Evolutionary conservation across 176 grass and related monocot species (phyloP), one percentile per base, ranked within the genome.

Genomic region (Cenchrus purpureus): DNA sequence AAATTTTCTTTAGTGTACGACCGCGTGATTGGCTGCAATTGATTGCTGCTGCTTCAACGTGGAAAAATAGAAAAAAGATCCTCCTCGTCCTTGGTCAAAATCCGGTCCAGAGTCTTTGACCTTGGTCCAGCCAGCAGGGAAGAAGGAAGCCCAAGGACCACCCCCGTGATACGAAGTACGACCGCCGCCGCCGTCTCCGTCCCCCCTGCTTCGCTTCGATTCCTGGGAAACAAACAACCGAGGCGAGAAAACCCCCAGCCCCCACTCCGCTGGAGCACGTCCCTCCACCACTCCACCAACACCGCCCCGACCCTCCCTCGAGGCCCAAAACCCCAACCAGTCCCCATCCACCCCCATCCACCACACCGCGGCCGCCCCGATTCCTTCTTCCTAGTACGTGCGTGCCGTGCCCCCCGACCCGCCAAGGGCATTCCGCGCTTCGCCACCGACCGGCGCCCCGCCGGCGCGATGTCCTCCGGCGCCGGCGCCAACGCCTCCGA

Each of bases 391-490:
- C 8, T 40, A 10, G 40, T 31, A 29, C 44, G 77, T 65, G 44
- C 77, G 13, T 20, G 45, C 77, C 14, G 56, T 8, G 17, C 17
- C 20, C 68, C 10, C 10, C 44, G 34, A 8, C 6, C 10, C 5
- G 44, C 60, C 45, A 34, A 64, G 61, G 63, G 61, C 28, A 17
- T 37, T 29, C 43, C 7, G 7, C 58, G 49, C 71, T 28, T 4
- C 77, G 9, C 75, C 54, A 1, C 32, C 58, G 12, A 20, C 8
- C 44, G n/a, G 1, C 74, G 19, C 0, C 73, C 68, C 43, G 19
- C 10, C 64, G 31, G 8, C 16, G 5, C 58, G 11, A 84, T 91
- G 89, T 53, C 74, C 19, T 79, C 80, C 77, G 6, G 10, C 50
- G 74, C 80, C 77, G 12, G 4, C 48, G 48, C 45, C 57, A 44